Base-by-base conservation (phyloP, 2,329 filamentous ascomycete species). In the Cryphonectria nitschkei region DNA sequence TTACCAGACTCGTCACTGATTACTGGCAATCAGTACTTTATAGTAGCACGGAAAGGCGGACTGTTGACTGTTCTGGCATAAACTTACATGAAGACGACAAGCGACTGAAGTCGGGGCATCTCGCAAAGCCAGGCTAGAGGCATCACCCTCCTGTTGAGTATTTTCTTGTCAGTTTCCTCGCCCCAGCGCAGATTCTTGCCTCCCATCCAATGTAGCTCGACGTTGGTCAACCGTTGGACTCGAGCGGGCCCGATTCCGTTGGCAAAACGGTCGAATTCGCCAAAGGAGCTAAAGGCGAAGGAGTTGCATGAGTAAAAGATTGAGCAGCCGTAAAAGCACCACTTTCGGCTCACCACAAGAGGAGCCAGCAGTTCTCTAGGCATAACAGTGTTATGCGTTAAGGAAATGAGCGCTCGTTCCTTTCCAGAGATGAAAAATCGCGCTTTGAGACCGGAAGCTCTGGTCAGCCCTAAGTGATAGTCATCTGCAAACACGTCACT, bases 281-380 rank as follows among this genome's bases (percentile, higher is more conserved):
- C 65, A 1, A 72, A 66, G 5, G 61, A 68, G n/a, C 43, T 60
- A 39, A 67, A 68, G 8, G 65, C 62, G 16, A 72, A 67, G 2
- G 68, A 61, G 39, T 70, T 68, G 5, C 3, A 5, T 0, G 37
- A 46, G n/a, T 72, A 72, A 16, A 72, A 72, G 3, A 72, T 60
- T 7, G 67, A 62, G 11, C 19, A 29, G 1, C 65, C 65, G 9
- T 43, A 66, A 4, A 22, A 72, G 2, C 26, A 34, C 29, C 39
- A 68, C 14, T 65, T 66, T 1, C 65, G 22, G 5, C 19, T 66
- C 7, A 70, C 71, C 2, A 1, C n/a, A 1, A 72, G 46, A 5
- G 46, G 65, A 5, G 65, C 63, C 0, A 72, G 56, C 8, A 72
- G 3, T 0, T 14, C 16, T 0, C 61, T 29, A 2, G 71, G 65